These are phyloP conservation scores for Aspergillaceae sp. DNA, from an alignment of 2,329 filamentous ascomycete genomes.

Conservation along the genomic window DNA sequence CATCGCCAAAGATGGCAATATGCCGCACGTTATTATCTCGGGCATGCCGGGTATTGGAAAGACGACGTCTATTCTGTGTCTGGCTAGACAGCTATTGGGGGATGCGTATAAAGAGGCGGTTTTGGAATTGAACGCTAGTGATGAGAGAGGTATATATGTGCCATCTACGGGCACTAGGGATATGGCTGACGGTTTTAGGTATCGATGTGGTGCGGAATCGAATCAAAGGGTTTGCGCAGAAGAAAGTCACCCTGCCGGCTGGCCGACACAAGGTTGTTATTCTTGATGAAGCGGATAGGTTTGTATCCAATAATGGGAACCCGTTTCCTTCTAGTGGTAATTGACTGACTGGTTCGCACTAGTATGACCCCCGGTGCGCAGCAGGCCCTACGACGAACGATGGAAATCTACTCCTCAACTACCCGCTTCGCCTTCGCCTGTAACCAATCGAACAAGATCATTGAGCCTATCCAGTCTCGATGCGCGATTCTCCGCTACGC, in stretches of 20 bases:
- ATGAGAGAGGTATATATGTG: slow-evolving; percentile 62
- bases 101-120: slow-evolving; percentile 97
- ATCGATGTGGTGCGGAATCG: slow-evolving; percentile 96
- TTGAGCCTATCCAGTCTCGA: slow-evolving; percentile 93
- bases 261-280: slow-evolving; percentile 95
- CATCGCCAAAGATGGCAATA: slow-evolving; percentile 96
- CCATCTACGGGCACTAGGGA: too few relatives aligned
- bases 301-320: slow-evolving; percentile 2
- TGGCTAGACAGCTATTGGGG: slow-evolving; percentile 83
- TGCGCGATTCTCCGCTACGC: slow-evolving; percentile 94
- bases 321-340: too few relatives aligned
- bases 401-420: slow-evolving; percentile 97
- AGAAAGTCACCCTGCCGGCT: slow-evolving; percentile 88
- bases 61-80: slow-evolving; percentile 88
- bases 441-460: slow-evolving; percentile 99
- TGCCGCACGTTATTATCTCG: slow-evolving; percentile 99
- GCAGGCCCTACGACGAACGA: slow-evolving; percentile 86
- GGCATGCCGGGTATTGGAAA: slow-evolving; percentile 99
- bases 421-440: slow-evolving; percentile 97
- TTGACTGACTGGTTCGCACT: slow-evolving; percentile 1
- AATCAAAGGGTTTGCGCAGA: slow-evolving; percentile 97
- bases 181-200: slow-evolving; percentile 39
- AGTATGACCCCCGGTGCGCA: slow-evolving; percentile 94
- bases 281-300: slow-evolving; percentile 89
- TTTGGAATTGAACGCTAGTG: slow-evolving; percentile 88